Base-by-base conservation (phyloP, 2,329 filamentous ascomycete genomes). In the Akanthomyces uredinophilus region DNA sequence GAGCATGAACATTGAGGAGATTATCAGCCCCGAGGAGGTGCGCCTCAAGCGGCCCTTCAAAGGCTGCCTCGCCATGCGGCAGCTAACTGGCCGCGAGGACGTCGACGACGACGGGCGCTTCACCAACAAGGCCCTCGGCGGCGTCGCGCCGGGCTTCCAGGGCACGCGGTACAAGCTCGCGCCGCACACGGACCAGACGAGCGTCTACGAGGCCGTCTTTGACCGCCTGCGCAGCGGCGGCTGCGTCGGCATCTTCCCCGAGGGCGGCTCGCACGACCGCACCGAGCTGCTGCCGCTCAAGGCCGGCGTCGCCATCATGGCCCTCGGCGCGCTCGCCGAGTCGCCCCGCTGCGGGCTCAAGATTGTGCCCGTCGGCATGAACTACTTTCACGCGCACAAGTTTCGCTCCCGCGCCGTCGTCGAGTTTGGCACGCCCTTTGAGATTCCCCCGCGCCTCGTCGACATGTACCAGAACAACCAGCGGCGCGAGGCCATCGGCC, bases 311-410 rank as follows among this genome's bases (percentile, higher is more conserved):
- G 95, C 95, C 63, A 95, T 99, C 71, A 99, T 99, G 94, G 95
- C 94, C 14, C 83, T 99, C 41, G 94, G 94, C 44, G 89, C 95
- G 1, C 81, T 98, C 57, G 92, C 91, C 5, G 88, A 92, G 62
- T 87, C 93, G 65, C 93, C 93, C 3, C 83, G 94, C 66, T 96
- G 91, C 71, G 92, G 91, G 35, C 80, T 99, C 65, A 96, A 93
- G 75, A 97, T 99, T 69, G 91, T 99, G 27, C 95, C 95, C 4
- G 93, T 95, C 57, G 94, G 94, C 69, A 97, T 99, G 94, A 99
- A 99, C 76, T 99, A 99, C 77, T 99, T 99, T 78, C 94, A 98
- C 75, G 91, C 94, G 0, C 94, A 99, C 82, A 99, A 98, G 75
- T 99, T 99, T 77, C 89, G 94, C 51, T 98, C 94, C 66, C 86